Conservation (phyloP, 208 protist species). For the Hexamita inflata region DNA sequence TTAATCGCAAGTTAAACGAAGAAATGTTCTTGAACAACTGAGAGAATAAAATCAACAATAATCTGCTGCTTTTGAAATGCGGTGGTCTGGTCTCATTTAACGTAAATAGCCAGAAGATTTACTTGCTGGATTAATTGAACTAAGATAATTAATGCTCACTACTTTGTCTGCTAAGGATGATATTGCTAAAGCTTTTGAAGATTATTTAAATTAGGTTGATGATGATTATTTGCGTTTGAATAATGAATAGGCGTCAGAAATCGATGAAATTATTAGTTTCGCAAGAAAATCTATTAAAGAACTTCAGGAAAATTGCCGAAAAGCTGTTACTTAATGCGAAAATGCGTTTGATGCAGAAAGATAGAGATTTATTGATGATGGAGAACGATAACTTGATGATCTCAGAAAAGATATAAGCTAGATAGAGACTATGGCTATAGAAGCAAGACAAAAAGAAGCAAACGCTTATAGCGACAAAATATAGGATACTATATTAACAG, state of each 20-base stretch:
- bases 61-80: slow-evolving; percentile 9
- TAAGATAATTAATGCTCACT: background rate
- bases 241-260: background rate
- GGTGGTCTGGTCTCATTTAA: slow-evolving; percentile 5
- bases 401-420: background rate
- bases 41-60: too few species aligned
- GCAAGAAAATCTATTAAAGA: slow-evolving; percentile 1
- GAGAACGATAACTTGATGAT: background rate
- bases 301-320: background rate
- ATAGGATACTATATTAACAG: background rate
- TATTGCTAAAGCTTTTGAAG: slow-evolving; percentile 14
- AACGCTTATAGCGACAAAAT: background rate
- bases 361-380: background rate
- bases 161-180: background rate
- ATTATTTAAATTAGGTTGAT: slow-evolving; percentile 25
- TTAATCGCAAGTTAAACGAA: too few species aligned
- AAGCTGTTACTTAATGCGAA: background rate
- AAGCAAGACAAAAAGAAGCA: background rate
- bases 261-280: slow-evolving; percentile 21
- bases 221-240: slow-evolving; percentile 14
- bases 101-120: background rate
- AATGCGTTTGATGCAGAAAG: slow-evolving; percentile 16
- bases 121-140: slow-evolving; percentile 7
- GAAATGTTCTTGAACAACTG: too few species aligned
- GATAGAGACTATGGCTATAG: slow-evolving; percentile 5